These are phyloP conservation scores for Penicillium hordei DNA, from an alignment of 2,329 filamentous ascomycete genomes.

Conservation along the genomic window DNA sequence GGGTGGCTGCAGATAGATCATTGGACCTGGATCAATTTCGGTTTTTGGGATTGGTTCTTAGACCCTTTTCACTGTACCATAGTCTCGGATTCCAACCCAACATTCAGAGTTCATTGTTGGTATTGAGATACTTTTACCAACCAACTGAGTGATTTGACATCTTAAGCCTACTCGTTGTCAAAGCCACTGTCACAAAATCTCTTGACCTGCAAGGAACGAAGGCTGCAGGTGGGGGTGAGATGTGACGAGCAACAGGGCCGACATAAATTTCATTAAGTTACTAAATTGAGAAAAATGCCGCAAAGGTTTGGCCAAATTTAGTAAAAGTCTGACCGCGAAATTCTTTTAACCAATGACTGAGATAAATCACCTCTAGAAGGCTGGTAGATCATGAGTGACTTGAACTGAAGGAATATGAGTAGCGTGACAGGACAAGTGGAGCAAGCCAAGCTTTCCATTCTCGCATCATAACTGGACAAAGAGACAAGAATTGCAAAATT, in stretches of 20 bases:
- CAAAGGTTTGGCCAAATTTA: neutral
- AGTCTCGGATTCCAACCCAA: neutral
- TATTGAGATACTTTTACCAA: neutral
- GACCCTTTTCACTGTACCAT: neutral
- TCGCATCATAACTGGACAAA: neutral
- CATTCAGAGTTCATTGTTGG: neutral
- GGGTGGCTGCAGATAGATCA: slow-evolving; percentile 1
- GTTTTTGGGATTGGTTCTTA: neutral
- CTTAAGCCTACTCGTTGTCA: no score
- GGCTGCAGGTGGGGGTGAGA: neutral
- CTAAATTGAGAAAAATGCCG: slow-evolving; percentile 4
- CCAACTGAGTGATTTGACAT: neutral
- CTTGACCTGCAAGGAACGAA: neutral
- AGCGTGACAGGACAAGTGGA: slow-evolving; percentile 1
- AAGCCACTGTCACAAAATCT: neutral
- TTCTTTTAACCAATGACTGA: neutral
- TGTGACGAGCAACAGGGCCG: neutral
- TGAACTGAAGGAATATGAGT: neutral
- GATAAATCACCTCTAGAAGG: neutral
- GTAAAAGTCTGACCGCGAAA: neutral
- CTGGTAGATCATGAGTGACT: neutral
- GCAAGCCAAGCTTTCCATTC: slow-evolving; percentile 1
- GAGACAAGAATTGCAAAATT: neutral
- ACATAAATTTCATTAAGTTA: neutral
- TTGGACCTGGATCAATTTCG: neutral